Conservation (phyloP, 164 flowering plant genomes). For the Hamamelis virginiana region DNA sequence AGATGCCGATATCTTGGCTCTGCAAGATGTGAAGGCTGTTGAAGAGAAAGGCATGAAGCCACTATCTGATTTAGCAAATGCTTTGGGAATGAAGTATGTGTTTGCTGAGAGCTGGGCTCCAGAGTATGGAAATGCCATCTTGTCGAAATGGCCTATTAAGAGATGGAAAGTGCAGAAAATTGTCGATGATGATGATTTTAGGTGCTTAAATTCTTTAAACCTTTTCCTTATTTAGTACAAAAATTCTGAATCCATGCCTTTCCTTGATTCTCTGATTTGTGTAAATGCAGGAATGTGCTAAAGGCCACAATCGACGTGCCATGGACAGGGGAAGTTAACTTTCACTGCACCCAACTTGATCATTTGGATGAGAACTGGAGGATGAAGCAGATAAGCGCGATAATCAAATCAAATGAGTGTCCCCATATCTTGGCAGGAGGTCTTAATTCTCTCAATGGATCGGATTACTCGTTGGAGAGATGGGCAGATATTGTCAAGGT, state of each 20-base stretch:
- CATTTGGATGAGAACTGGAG: constrained; percentile 93
- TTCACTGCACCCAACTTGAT: constrained; percentile 87
- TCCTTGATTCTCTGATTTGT: not conserved
- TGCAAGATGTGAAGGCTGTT: constrained; percentile 93
- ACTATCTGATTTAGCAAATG: constrained; percentile 78
- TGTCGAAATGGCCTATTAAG: constrained; percentile 92
- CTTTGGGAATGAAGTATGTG: constrained; percentile 85
- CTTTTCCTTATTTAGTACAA: not conserved
- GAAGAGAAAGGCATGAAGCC: constrained; percentile 90
- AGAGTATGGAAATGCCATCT: constrained; percentile 84
- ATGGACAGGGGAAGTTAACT: constrained; percentile 65
- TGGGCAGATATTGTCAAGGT: constrained; percentile 93
- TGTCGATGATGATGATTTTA: constrained; percentile 80
- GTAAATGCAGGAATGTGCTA: constrained; percentile 68
- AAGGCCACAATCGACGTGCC: constrained; percentile 91
- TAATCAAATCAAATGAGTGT: constrained; percentile 50
- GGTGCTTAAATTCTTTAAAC: constrained; percentile 34
- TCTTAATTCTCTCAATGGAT: constrained; percentile 76
- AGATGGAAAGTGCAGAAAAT: constrained; percentile 78
- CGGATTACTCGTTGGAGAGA: constrained; percentile 84
- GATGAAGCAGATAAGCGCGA: constrained; percentile 87
- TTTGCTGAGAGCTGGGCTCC: constrained; percentile 99
- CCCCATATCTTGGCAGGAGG: constrained; percentile 91
- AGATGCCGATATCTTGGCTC: constrained; percentile 79
- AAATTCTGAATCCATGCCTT: no score